phyloP scores from a whole-genome alignment of 805 yeast genomes.

The Blastobotrys terrestris region DNA sequence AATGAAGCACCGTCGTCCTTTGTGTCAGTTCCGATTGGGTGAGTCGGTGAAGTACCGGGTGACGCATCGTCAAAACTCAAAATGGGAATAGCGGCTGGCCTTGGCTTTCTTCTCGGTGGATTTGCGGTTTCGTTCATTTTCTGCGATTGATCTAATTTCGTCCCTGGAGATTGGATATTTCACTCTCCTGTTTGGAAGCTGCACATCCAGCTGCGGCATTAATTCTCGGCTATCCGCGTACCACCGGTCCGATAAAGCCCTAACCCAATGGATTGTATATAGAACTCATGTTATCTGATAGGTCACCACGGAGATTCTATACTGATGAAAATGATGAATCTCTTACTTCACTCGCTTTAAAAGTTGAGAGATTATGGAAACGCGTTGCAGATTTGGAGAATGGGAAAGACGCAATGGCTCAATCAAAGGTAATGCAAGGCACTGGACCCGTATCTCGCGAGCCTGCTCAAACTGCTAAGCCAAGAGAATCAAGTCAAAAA shows the following conservation, averaged over 20 bases:
- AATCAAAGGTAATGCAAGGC: too few species aligned
- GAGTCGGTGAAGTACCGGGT: background rate
- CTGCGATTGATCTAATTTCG: background rate
- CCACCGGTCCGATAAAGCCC: background rate
- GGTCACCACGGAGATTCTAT: too few species aligned
- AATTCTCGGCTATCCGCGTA: slow-evolving; percentile 3
- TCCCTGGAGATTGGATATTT: background rate
- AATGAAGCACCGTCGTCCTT: background rate
- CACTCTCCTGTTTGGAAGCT: background rate
- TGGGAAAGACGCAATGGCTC: too few species aligned
- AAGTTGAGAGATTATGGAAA: too few species aligned
- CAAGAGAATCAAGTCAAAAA: too few species aligned
- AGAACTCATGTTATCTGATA: too few species aligned
- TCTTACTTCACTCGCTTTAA: too few species aligned
- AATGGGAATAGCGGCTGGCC: background rate
- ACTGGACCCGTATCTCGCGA: too few species aligned
- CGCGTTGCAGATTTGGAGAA: too few species aligned
- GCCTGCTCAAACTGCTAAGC: too few species aligned
- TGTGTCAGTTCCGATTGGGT: background rate
- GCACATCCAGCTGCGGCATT: slow-evolving; percentile 4
- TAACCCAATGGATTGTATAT: too few species aligned
- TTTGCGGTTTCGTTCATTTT: background rate
- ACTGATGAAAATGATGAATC: too few species aligned
- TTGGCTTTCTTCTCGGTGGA: background rate
- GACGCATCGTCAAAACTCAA: background rate